Evolutionary conservation across 176 grass and related monocot genomes (phyloP).

Genomic region (Triticum monococcum): DNA sequence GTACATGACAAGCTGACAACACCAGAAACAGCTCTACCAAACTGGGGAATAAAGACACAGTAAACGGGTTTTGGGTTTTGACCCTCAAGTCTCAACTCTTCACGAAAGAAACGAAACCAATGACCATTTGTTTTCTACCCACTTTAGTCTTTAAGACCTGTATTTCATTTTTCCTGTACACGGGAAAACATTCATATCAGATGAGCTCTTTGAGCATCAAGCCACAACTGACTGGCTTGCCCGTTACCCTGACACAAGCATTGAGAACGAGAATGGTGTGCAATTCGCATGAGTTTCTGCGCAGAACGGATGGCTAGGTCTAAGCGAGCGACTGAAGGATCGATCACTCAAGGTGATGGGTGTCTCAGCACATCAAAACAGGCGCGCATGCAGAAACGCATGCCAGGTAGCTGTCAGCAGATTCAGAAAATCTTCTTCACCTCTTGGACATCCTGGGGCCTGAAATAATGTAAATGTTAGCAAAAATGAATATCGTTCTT

Average conservation of each 20-base stretch:
- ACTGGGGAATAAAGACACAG: background rate
- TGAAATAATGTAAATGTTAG: slow-evolving; percentile 29
- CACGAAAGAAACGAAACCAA: background rate
- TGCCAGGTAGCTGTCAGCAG: slow-evolving; percentile 28
- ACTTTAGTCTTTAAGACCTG: background rate
- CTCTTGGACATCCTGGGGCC: slow-evolving; percentile 36
- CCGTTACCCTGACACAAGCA: background rate
- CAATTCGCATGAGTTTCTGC: slow-evolving; percentile 11
- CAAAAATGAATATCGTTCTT: background rate
- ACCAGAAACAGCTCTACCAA: background rate
- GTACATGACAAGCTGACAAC: background rate
- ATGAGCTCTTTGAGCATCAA: slow-evolving; percentile 29
- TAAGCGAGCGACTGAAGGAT: slow-evolving; percentile 19
- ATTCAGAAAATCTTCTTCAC: slow-evolving; percentile 41
- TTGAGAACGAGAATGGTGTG: slow-evolving; percentile 15
- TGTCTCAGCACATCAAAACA: slow-evolving; percentile 24
- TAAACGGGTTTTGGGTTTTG: background rate
- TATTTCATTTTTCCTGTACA: slow-evolving; percentile 45
- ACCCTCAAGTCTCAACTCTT: background rate
- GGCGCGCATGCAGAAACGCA: slow-evolving; percentile 24
- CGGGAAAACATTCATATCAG: slow-evolving; percentile 31
- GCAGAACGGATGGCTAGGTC: slow-evolving; percentile 6
- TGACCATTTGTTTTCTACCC: background rate
- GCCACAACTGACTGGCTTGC: slow-evolving; percentile 19
- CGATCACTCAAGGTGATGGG: slow-evolving; percentile 20